Conservation (phyloP, 192 early-diverging fungal species). For the Rhizophlyctis rosea region DNA sequence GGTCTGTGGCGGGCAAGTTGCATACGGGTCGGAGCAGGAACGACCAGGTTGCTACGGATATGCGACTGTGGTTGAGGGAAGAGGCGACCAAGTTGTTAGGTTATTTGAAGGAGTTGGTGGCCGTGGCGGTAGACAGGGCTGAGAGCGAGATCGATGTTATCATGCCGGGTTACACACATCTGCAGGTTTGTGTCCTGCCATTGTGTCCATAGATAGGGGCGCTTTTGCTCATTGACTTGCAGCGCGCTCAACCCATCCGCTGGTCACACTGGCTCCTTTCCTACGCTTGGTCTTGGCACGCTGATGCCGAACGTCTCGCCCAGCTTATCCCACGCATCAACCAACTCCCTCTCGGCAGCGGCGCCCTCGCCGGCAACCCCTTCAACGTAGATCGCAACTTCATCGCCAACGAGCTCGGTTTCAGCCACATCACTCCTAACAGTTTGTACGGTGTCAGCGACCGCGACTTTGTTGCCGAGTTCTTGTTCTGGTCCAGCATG, state of each 20-base stretch:
- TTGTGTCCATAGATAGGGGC: not conserved
- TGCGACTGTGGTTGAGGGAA: conserved; percentile 90
- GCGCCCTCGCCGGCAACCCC: conserved; percentile 95
- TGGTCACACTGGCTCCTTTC: conserved; percentile 91
- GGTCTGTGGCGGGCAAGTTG: conserved; percentile 89
- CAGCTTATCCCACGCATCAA: conserved; percentile 80
- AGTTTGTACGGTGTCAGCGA: conserved; percentile 88
- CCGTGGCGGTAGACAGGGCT: conserved; percentile 72
- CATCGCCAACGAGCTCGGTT: conserved; percentile 85
- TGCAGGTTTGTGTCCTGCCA: conserved; percentile 59
- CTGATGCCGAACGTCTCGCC: conserved; percentile 79
- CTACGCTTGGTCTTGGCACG: conserved; percentile 88
- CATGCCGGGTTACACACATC: conserved; percentile 99
- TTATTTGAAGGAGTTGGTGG: conserved; percentile 75
- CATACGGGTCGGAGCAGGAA: conserved; percentile 95
- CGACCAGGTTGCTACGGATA: conserved; percentile 98
- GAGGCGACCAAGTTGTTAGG: conserved; percentile 63
- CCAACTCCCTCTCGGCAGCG: conserved; percentile 84
- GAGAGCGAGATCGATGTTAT: conserved; percentile 87
- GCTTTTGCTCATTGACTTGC: conserved; percentile 4
- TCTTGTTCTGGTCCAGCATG: conserved; percentile 89
- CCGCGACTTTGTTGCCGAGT: conserved; percentile 97
- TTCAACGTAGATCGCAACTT: conserved; percentile 93
- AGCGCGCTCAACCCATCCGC: conserved; percentile 95
- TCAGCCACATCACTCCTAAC: conserved; percentile 81